phyloP scores from a whole-genome alignment of 768 basidiomycete species.

The Dentipellis sp. region DNA sequence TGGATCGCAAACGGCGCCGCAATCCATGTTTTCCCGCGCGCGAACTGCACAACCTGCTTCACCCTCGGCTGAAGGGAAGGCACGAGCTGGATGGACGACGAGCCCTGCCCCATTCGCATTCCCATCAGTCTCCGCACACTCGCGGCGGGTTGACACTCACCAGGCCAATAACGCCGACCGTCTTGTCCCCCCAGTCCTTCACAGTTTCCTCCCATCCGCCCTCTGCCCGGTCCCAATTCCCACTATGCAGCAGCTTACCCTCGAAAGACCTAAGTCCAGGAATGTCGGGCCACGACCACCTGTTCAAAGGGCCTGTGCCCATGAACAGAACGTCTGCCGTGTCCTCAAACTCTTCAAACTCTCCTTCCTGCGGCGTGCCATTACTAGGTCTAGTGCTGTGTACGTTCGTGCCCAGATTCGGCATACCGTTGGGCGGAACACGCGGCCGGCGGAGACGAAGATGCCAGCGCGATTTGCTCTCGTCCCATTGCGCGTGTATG shows the following conservation, averaged over 20 bases:
- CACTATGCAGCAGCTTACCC: conserved; percentile 28
- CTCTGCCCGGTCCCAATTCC: conserved; percentile 16
- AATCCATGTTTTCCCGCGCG: conserved; percentile 18
- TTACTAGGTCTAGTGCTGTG: conserved; percentile 38
- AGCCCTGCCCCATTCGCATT: conserved; percentile 7
- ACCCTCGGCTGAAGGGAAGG: conserved; percentile 15
- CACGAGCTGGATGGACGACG: conserved; percentile 19
- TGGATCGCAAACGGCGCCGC: conserved; percentile 1
- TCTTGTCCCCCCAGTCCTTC: conserved; percentile 16
- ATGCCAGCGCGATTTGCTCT: conserved; percentile 45
- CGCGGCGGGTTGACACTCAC: conserved; percentile 1
- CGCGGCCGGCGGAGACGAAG: conserved; percentile 30
- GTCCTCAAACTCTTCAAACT: conserved; percentile 11
- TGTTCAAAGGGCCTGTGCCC: conserved; percentile 25
- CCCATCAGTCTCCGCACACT: neutral
- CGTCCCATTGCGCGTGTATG: conserved; percentile 40
- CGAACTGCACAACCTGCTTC: conserved; percentile 15
- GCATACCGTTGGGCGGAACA: neutral
- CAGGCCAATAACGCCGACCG: conserved; percentile 16
- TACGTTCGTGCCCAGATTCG: conserved; percentile 23
- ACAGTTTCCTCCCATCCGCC: conserved; percentile 6
- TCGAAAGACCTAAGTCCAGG: conserved; percentile 24
- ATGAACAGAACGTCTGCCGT: conserved; percentile 24
- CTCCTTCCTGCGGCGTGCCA: no score
- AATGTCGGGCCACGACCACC: conserved; percentile 32